Base-by-base conservation (phyloP, 2,329 filamentous ascomycete genomes). In the Scedosporium minutisporum region DNA sequence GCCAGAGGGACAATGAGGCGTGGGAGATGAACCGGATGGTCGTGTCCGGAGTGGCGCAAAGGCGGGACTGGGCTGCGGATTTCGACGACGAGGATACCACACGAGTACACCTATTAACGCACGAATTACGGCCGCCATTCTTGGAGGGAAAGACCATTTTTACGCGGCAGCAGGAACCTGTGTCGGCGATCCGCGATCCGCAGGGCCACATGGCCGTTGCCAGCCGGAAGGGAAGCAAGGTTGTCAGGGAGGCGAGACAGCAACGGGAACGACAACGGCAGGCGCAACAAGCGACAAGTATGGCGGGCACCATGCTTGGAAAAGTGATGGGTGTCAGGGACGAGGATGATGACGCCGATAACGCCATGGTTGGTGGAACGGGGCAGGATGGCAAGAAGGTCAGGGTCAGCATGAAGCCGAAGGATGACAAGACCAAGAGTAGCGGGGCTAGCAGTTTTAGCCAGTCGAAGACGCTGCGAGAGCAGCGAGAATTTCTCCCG, bases 21-120 rank as follows among this genome's bases (percentile, higher is more conserved):
- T 99, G 95, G 95, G 96, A 99, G 75, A 95, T 93, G 16, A 99
- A 99, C 73, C 90, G 95, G 64, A 97, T 99, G 95, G 82, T 99
- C 65, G 95, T 93, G 1, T 97, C 93, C 21, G 93, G 93, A 63
- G 93, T 99, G 18, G 95, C 95, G 18, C 96, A 99, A 74, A 82
- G 93, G 70, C 81, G 91, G 67, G 90, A 95, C 69, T 85, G 91
- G 71, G 87, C 87, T 25, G 82, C 85, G 58, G 91, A 95, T 71
- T 96, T 97, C 69, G 88, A 96, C 66, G 95, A 99, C 66, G 89
- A 97, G 58, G 95, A 99, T 71, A 87, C 86, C 25, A 96, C 89
- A 6, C 83, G 96, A 65, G 86, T 97, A 14, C 95, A 99, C 77
- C 78, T 99, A 46, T 79, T 99, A 7, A 90, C 97, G 1, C 95